phyloP scores from a whole-genome alignment of 75 land plant species.

The Gnetum montanum region DNA sequence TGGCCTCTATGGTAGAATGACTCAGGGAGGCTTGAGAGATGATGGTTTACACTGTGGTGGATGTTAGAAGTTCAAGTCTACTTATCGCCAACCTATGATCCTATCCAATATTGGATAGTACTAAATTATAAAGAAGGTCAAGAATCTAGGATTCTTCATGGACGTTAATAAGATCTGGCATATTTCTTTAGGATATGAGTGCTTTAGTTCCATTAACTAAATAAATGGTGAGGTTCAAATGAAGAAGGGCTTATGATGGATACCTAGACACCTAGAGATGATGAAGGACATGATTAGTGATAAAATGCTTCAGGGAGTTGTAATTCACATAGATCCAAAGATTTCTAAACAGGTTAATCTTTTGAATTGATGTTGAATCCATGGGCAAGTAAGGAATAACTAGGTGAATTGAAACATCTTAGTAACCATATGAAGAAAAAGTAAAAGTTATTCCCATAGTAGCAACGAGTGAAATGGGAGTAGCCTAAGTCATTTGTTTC shows the following conservation, averaged over 20 bases:
- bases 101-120: not conserved
- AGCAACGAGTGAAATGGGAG: too few relatives aligned
- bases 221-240: not conserved
- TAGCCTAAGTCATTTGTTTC: too few relatives aligned
- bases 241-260: not conserved
- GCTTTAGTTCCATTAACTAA: too few relatives aligned
- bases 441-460: too few relatives aligned
- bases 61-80: not conserved
- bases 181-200: not conserved
- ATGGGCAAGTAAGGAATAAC: too few relatives aligned
- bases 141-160: not conserved
- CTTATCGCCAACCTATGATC: not conserved
- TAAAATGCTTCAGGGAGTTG: not conserved
- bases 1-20: not conserved
- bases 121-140: not conserved
- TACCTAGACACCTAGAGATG: not conserved
- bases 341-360: not conserved
- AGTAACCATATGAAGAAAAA: too few relatives aligned
- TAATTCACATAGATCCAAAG: not conserved
- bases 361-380: not conserved
- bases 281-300: not conserved
- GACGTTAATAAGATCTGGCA: not conserved
- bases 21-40: not conserved
- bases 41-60: not conserved
- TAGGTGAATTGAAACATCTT: too few relatives aligned